A percentile compares a stretch with the other conserved stretches of the same genome.
Evolutionary conservation across 169 alveolate species (phyloP).

Genomic region (Plasmodium vivax): DNA sequence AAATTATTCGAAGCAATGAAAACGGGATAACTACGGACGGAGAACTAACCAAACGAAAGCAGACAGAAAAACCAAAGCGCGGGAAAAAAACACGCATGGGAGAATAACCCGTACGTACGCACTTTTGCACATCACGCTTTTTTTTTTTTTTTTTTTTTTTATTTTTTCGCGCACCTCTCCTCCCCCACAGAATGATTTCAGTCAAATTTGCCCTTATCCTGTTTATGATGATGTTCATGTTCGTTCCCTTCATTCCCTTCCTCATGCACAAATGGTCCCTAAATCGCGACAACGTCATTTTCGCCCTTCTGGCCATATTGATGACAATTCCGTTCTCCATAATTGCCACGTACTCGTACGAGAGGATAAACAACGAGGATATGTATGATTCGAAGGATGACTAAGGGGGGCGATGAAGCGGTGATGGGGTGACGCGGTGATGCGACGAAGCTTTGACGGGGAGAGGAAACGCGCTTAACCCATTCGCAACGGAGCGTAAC

Average conservation of each 20-base stretch:
- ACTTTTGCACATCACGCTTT: background rate
- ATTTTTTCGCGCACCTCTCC: background rate
- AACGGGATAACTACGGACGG: background rate
- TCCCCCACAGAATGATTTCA: conserved; percentile 16
- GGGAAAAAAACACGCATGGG: background rate
- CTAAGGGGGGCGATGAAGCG: background rate
- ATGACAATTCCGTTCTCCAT: background rate
- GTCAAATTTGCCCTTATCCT: conserved; percentile 19
- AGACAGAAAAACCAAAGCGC: background rate
- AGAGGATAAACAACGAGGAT: conserved; percentile 2
- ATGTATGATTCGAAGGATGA: conserved; percentile 1
- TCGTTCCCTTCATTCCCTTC: conserved; percentile 31
- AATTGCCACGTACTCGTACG: conserved; percentile 18
- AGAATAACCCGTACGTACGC: background rate
- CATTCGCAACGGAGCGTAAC: too few species aligned
- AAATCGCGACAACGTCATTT: background rate
- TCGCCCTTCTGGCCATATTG: background rate
- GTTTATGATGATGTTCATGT: conserved; percentile 16
- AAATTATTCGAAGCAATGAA: background rate
- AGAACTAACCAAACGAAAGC: background rate
- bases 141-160: conserved; percentile 2
- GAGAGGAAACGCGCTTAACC: background rate
- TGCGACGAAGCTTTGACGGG: background rate
- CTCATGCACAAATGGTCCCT: conserved; percentile 11
- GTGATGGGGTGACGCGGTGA: background rate